Evolutionary conservation across 208 protist species (phyloP), one percentile per base, ranked within the genome.

Genomic region (Leishmania tarentolae): DNA sequence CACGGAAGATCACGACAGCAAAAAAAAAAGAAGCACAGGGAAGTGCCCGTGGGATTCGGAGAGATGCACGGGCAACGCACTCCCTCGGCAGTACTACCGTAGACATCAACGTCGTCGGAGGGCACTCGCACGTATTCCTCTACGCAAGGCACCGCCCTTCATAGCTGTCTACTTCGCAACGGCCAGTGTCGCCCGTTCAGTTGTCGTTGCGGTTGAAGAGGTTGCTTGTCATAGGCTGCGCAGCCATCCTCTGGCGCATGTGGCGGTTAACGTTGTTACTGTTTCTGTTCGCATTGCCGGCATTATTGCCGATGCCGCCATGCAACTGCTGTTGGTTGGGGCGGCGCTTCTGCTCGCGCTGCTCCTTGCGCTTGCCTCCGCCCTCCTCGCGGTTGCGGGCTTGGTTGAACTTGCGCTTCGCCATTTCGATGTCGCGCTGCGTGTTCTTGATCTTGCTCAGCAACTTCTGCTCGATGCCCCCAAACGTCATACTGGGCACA

Each of bases 381-480:
- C 73, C 76, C 9, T 89, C 86, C 21, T 85, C 75, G 40, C 86
- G 86, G 65, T 82, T 82, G 61, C 81, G 86, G 68, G 69, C 47
- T 68, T 87, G 81, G 63, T 84, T 81, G 74, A 87, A 90, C 83
- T 92, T 90, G 83, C 75, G 87, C 79, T 80, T 80, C 69, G 63
- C 84, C 75, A 82, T 74, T 57, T 88, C 86, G 47, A 91, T 81
- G 28, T 93, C 90, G 53, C 89, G 84, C 72, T 94, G 87, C 31
- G 93, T 78, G 66, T 82, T 84, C 73, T 91, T 90, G 81, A 97
- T 97, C 73, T 93, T 91, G 79, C 84, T 88, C 46, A 92, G 79
- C 13, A 96, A 83, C 79, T 95, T 95, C 40, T 85, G 86, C 86
- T 97, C 93, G 65, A 86, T 92, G 59, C 87, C 90, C 78, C 87